Percentiles rank a stretch among this genome's conserved stretches.
Conservation (phyloP, 2,329 filamentous ascomycete species). For the Curvularia sp. region DNA sequence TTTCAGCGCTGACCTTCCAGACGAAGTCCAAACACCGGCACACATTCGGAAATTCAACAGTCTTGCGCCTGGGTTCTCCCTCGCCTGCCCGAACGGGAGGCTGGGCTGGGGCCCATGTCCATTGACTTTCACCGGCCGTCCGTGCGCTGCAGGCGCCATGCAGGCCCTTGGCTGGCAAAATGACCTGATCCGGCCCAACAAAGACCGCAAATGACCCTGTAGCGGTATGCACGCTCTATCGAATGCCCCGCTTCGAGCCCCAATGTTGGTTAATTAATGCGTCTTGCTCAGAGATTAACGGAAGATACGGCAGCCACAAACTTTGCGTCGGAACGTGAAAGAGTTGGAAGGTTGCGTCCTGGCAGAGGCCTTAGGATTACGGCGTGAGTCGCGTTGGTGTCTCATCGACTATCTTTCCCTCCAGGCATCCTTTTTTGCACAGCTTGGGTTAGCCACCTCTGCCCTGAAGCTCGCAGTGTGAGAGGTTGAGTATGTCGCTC, state of each 20-base stretch:
- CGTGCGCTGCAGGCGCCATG: slow-evolving; percentile 35
- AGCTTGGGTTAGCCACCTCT: slow-evolving; percentile 5
- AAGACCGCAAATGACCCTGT: slow-evolving; percentile 41
- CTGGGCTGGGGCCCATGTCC: slow-evolving; percentile 24
- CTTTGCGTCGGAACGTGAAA: background rate
- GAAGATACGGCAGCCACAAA: slow-evolving; percentile 22
- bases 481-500: slow-evolving; percentile 1
- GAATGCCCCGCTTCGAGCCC: slow-evolving; percentile 39
- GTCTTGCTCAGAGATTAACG: slow-evolving; percentile 24
- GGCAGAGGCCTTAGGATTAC: slow-evolving; percentile 4
- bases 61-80: slow-evolving; percentile 19
- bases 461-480: slow-evolving; percentile 6
- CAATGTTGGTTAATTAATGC: slow-evolving; percentile 45
- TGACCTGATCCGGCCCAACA: slow-evolving; percentile 27
- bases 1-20: slow-evolving; percentile 19
- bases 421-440: background rate
- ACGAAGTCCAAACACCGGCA: slow-evolving; percentile 21
- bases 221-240: slow-evolving; percentile 34
- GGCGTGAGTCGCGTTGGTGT: slow-evolving; percentile 12
- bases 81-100: slow-evolving; percentile 25
- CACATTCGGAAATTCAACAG: slow-evolving; percentile 9
- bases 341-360: background rate
- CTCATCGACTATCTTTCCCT: slow-evolving; percentile 2
- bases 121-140: slow-evolving; percentile 25
- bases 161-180: slow-evolving; percentile 35